A percentile compares a stretch with the other conserved stretches of the same genome.
Evolutionary conservation across 2,329 filamentous ascomycete species (phyloP).

Genomic region (Tolypocladium paradoxum): DNA sequence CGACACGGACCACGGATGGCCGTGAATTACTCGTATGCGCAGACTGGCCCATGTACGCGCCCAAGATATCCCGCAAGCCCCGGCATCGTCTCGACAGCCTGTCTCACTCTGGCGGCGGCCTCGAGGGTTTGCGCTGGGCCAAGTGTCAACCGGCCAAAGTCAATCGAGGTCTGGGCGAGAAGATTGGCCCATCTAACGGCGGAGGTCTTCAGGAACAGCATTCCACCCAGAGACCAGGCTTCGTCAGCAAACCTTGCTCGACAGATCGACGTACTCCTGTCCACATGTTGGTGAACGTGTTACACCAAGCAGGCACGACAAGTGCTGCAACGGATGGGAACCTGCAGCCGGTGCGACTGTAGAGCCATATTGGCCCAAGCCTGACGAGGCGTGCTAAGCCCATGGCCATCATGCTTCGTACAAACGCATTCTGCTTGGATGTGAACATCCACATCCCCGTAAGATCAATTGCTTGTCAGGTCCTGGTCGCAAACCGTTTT

Average conservation of each 20-base stretch:
- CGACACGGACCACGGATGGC: background rate
- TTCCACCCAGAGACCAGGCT: background rate
- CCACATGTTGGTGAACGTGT: background rate
- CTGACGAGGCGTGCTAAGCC: background rate
- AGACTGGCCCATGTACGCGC: background rate
- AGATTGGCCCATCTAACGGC: background rate
- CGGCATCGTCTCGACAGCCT: background rate
- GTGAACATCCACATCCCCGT: background rate
- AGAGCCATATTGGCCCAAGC: background rate
- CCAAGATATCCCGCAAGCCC: background rate
- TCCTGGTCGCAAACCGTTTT: background rate
- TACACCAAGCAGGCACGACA: background rate
- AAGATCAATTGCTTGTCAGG: background rate
- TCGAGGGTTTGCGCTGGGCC: background rate
- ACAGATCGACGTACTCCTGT: background rate
- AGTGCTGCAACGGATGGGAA: background rate
- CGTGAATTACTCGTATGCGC: background rate
- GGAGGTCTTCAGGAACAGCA: background rate
- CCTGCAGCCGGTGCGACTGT: background rate
- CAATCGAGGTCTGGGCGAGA: background rate
- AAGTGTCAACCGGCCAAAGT: background rate
- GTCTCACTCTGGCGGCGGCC: too few species aligned
- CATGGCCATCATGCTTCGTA: background rate
- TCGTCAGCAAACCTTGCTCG: background rate
- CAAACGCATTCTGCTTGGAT: background rate